Evolutionary conservation across 1,139 yeast species (phyloP), one percentile per base, ranked within the genome.

Genomic region (Scheffersomyces parashehatae): DNA sequence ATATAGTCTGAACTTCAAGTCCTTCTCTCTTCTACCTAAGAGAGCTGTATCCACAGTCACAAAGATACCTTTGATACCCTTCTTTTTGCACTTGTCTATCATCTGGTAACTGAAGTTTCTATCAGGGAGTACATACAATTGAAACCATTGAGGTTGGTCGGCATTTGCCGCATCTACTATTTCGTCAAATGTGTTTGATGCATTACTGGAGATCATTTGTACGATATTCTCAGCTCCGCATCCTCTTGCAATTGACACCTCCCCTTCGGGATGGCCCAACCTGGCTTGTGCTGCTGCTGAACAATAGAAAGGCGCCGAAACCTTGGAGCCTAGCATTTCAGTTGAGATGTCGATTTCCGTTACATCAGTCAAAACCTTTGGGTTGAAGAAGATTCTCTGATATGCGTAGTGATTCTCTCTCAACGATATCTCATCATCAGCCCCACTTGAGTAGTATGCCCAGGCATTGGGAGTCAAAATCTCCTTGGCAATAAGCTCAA

Each of bases 201-300:
- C 79, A 41, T 77, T 59, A 3, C 80, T 76, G 5, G 84, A 81
- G 36, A 80, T 73, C 85, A 81, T 81, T 52, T 79, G 83, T 39
- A 79, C 70, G 14, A 77, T 64, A 35, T 65, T 73, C 41, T 73
- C 71, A 36, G 62, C 59, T n/a, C 64, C 73, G 15, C 81, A 79
- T 3, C 79, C 83, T 40, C 66, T 55, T 3, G 83, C 77, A 43
- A 81, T 64, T 13, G 71, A 75, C 28, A 64, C 65, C 50, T 81
- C 85, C 20, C 83, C 85, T 37, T 78, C 82, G 1, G 72, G 73
- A 47, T 79, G 79, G 3, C 84, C 85, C 45, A 80, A 67, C 42
- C 70, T 70, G 10, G 82, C 85, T 38, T 75, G 63, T 3, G 83
- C 84, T 4, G 84, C 78, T 5, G 85, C 85, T 2, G 83, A 71